Conservation (phyloP, 2,329 filamentous ascomycete species). For the Stenocarpella maydis region DNA sequence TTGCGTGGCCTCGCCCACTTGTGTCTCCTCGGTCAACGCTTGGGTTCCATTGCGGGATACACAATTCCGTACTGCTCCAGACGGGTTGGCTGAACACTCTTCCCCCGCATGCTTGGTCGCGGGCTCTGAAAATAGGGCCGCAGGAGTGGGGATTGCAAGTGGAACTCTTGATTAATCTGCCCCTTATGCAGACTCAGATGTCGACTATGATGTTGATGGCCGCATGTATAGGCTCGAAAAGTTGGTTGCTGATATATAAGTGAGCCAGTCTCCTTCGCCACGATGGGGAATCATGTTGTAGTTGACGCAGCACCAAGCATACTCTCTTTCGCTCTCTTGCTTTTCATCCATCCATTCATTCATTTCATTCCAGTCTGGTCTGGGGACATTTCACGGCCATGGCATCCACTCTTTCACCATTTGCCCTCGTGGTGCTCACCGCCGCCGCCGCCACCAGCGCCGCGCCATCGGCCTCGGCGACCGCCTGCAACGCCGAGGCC, state of each 20-base stretch:
- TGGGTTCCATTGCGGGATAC: neutral
- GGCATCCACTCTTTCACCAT: conserved; percentile 17
- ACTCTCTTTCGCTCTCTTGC: neutral
- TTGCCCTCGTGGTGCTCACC: neutral
- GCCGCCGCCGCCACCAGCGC: neutral
- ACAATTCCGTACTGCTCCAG: neutral
- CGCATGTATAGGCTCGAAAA: neutral
- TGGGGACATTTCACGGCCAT: neutral
- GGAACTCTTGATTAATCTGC: conserved; percentile 7
- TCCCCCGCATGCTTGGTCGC: neutral
- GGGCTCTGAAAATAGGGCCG: neutral
- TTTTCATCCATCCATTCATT: neutral
- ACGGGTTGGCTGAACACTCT: conserved; percentile 5
- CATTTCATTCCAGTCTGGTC: conserved; percentile 10
- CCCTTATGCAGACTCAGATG: neutral
- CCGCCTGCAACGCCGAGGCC: conserved; percentile 14
- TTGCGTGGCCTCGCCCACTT: conserved; percentile 14
- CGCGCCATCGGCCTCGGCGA: neutral
- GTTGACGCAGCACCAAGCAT: neutral
- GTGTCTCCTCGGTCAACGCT: neutral
- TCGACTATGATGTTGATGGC: neutral
- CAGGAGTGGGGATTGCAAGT: conserved; percentile 6
- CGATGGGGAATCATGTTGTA: neutral
- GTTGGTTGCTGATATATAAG: neutral
- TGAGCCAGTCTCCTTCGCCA: neutral